phyloP scores from a whole-genome alignment of 129 eudicot species.

The Chrysanthemum seticuspe region DNA sequence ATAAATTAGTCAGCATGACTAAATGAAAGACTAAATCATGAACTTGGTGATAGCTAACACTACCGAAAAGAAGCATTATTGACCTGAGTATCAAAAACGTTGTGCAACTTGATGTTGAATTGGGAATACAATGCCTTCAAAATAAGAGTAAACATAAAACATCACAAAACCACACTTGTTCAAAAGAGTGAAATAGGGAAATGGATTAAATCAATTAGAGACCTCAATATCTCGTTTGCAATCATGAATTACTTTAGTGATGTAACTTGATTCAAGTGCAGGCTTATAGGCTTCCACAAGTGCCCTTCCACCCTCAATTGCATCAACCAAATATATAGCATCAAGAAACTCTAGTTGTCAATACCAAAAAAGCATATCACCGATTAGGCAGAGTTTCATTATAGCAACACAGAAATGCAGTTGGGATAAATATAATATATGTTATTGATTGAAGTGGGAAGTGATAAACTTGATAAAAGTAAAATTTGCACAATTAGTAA shows the following conservation, averaged over 20 bases:
- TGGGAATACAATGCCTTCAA: slow-evolving; percentile 91
- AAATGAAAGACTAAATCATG: slow-evolving; percentile 7
- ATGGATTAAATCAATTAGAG: slow-evolving; percentile 39
- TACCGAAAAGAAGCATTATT: neutral
- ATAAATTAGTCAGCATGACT: slow-evolving; percentile 1
- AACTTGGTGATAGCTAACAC: neutral
- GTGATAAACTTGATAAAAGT: neutral
- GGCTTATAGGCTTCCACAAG: slow-evolving; percentile 98
- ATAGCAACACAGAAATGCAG: neutral
- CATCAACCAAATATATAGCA: slow-evolving; percentile 89
- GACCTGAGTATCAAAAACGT: slow-evolving; percentile 96
- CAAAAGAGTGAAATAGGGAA: slow-evolving; percentile 11
- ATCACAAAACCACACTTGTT: slow-evolving; percentile 4
- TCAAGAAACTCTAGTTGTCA: slow-evolving; percentile 80
- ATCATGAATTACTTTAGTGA: slow-evolving; percentile 98
- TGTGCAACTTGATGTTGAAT: slow-evolving; percentile 90
- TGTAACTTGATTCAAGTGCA: slow-evolving; percentile 90
- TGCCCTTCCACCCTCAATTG: slow-evolving; percentile 68
- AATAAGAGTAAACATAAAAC: slow-evolving; percentile 6
- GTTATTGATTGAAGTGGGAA: neutral
- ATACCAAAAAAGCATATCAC: neutral
- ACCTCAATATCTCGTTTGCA: slow-evolving; percentile 99
- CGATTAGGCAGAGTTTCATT: neutral
- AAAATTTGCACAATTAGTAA: neutral
- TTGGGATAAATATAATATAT: neutral